These are phyloP conservation scores for Colletotrichum sp. DNA, from an alignment of 2,329 filamentous ascomycete genomes.

Conservation along the genomic window DNA sequence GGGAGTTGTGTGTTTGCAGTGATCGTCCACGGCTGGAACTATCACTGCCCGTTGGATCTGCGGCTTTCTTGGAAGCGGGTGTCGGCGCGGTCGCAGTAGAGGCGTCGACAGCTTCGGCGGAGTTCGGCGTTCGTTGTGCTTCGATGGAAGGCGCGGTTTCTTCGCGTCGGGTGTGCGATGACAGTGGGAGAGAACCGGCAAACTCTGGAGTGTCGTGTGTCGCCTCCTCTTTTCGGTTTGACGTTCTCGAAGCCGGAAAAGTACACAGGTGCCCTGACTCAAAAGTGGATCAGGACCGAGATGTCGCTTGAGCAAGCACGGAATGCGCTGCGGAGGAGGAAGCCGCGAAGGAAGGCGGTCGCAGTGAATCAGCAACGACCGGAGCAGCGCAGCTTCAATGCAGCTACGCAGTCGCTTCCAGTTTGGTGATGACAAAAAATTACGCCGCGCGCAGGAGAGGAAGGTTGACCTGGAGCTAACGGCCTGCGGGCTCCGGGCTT, in stretches of 20 bases:
- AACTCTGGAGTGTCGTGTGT: background rate
- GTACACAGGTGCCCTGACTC: background rate
- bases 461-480: constrained; percentile 17
- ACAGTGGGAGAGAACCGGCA: background rate
- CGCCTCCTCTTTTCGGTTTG: background rate
- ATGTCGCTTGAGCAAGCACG: background rate
- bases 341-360: background rate
- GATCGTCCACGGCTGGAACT: constrained; percentile 24
- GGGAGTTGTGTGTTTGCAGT: constrained; percentile 42
- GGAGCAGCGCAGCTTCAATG: background rate
- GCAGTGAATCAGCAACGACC: constrained; percentile 3
- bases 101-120: constrained; percentile 11
- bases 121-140: background rate
- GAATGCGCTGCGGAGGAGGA: background rate
- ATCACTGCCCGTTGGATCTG: constrained; percentile 18
- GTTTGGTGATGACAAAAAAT: constrained; percentile 18
- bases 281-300: background rate
- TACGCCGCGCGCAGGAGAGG: constrained; percentile 18
- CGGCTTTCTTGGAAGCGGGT: constrained; percentile 4
- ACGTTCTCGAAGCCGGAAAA: background rate
- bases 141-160: background rate
- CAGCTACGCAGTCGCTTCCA: constrained; percentile 11
- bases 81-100: constrained; percentile 13
- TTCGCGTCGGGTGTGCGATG: background rate
- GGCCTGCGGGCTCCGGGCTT: constrained; percentile 15